Percentiles rank a stretch among this genome's conserved stretches.
Evolutionary conservation across 2,329 filamentous ascomycete species (phyloP).

Genomic region (Ceratocystiopsis minuta): DNA sequence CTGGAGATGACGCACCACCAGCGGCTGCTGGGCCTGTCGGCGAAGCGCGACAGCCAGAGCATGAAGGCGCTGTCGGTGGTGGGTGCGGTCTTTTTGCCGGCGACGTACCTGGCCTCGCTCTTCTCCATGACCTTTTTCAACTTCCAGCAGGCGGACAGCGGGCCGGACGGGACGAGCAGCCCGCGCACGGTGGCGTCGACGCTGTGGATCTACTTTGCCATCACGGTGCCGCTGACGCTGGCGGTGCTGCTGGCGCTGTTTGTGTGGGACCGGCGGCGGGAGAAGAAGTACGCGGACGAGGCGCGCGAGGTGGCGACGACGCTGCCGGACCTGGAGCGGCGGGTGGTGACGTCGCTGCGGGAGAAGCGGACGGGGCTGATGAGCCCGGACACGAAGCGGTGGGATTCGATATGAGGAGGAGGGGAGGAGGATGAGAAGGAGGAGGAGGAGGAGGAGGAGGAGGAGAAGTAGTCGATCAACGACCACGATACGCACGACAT

Average conservation of each 20-base stretch:
- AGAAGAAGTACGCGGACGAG: slow-evolving; percentile 28
- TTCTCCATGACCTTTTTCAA: slow-evolving; percentile 53
- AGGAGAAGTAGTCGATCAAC: too few species aligned
- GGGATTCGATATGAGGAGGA: slow-evolving; percentile 4
- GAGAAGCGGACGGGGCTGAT: slow-evolving; percentile 32
- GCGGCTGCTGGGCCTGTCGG: slow-evolving; percentile 38
- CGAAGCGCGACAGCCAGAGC: slow-evolving; percentile 42
- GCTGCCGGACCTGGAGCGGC: slow-evolving; percentile 36
- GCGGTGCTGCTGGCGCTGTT: slow-evolving; percentile 37
- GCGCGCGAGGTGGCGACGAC: slow-evolving; percentile 34
- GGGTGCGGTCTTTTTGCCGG: slow-evolving; percentile 44
- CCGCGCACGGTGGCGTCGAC: slow-evolving; percentile 23
- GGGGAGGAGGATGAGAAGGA: background rate
- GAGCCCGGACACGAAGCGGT: slow-evolving; percentile 7
- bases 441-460: too few species aligned
- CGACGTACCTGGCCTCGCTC: slow-evolving; percentile 42
- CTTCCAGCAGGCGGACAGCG: slow-evolving; percentile 27
- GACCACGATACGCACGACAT: too few species aligned
- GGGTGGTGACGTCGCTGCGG: slow-evolving; percentile 37
- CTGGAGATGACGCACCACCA: slow-evolving; percentile 45
- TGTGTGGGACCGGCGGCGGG: slow-evolving; percentile 31
- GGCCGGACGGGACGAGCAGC: slow-evolving; percentile 13
- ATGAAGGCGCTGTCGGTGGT: slow-evolving; percentile 49
- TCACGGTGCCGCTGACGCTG: slow-evolving; percentile 39
- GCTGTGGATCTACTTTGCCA: slow-evolving; percentile 46